Base-by-base conservation (phyloP, 768 basidiomycete species). In the Pulveroboletus ravenelii region DNA sequence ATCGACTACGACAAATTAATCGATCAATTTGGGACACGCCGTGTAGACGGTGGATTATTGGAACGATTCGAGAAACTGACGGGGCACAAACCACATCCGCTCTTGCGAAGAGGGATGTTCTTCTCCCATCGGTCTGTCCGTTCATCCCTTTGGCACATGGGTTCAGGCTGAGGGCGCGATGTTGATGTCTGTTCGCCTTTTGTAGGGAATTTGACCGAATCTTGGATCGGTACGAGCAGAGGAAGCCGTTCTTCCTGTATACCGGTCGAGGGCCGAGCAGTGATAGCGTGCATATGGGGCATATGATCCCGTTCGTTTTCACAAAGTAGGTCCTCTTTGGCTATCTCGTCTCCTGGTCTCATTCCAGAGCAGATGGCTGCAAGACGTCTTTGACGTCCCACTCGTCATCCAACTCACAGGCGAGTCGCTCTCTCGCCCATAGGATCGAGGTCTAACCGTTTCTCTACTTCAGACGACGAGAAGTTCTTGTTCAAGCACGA, bases 401-500 rank as follows among this genome's bases (percentile, higher is more conserved):
- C 74, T 97, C 30, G 96, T 99, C 51, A 77, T 99, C 50, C 96
- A 99, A 68, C 79, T 99, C 2, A 99, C 96, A 35, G 93, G 93
- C 88, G 49, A 41, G 75, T 43, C 30, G 45, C 25, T 15, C 18
- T 39, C 39, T 31, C 32, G 13, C 17, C 20, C 34, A 13, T 18
- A 10, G 37, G 18, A 53, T 34, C 14, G 8, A 12, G 10, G 15
- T 38, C 45, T 17, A 14, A 9, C 42, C 15, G 36, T 15, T 34
- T 18, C 0, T 18, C 10, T n/a, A 32, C 10, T 7, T 36, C 58
- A 91, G 96, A 99, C 62, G 96, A 99, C 68, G 96, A 99, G 67
- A 99, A 99, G 68, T 99, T 98, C 75, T 70, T 99, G 41, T 96
- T 99, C 80, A 95, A 98, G 69, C 89, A 93, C 48, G 88, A 89